These are phyloP conservation scores for Leccinum pellstonianum DNA, from an alignment of 768 basidiomycete genomes.

Conservation along the genomic window DNA sequence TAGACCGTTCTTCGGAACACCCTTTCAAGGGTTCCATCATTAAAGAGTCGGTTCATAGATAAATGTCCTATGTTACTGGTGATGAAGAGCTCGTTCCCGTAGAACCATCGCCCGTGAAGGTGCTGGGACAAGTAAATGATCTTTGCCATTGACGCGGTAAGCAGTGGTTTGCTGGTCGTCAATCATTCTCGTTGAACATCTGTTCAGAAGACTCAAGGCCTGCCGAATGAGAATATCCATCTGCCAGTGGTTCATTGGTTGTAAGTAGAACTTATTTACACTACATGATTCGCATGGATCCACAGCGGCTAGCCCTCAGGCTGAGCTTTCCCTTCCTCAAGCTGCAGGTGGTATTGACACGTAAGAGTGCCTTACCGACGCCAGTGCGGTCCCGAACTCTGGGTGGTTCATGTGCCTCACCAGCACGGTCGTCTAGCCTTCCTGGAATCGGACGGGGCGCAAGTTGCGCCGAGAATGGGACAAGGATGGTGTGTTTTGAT, in stretches of 20 bases:
- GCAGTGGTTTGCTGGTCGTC: too few relatives aligned
- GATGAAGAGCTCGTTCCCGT: too few relatives aligned
- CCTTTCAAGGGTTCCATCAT: too few relatives aligned
- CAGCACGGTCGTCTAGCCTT: constrained; percentile 46
- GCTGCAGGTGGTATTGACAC: constrained; percentile 41
- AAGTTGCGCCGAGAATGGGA: constrained; percentile 11
- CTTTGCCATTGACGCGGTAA: too few relatives aligned
- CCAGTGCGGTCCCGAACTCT: constrained; percentile 29
- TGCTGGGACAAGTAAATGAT: too few relatives aligned
- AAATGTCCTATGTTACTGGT: too few relatives aligned
- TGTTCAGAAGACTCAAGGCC: not conserved
- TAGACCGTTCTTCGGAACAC: too few relatives aligned
- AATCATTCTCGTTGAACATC: too few relatives aligned
- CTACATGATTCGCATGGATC: not conserved
- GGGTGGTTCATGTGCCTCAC: constrained; percentile 45
- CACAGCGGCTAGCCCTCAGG: not conserved
- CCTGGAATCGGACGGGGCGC: constrained; percentile 21
- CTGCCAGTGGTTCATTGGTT: not conserved
- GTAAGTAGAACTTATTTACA: not conserved
- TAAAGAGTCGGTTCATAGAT: too few relatives aligned
- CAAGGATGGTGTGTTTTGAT: constrained; percentile 20
- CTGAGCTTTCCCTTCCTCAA: constrained; percentile 8
- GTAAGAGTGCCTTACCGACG: constrained; percentile 34
- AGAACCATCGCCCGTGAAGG: too few relatives aligned
- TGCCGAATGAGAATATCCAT: not conserved